Evolutionary conservation across 2,329 filamentous ascomycete species (phyloP).

Genomic region (Ceratocystis lukuohia): DNA sequence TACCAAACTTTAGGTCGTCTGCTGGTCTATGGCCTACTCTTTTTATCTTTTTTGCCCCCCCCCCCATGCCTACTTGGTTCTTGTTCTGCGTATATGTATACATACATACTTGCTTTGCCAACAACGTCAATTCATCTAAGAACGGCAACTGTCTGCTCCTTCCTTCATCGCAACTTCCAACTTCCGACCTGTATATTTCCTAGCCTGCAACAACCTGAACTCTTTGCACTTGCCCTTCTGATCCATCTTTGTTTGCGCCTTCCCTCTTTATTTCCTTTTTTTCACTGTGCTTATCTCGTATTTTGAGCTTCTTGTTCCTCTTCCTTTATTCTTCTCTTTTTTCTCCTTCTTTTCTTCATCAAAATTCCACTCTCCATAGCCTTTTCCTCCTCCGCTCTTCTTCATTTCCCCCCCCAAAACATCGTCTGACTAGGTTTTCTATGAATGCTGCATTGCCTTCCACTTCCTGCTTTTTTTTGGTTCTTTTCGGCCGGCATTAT

Average conservation of each 20-base stretch:
- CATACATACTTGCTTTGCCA: background rate
- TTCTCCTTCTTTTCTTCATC: background rate
- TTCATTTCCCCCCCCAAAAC: background rate
- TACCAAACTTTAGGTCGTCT: background rate
- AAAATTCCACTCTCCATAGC: background rate
- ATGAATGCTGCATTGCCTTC: conserved; percentile 1
- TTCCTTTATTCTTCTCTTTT: background rate
- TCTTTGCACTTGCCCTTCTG: background rate
- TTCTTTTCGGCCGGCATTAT: background rate
- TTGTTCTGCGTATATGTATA: background rate
- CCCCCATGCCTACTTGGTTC: background rate
- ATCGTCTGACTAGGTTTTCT: background rate
- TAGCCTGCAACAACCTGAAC: background rate
- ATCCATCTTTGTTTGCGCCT: background rate
- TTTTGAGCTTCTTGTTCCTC: background rate
- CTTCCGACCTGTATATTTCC: background rate
- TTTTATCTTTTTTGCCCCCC: background rate
- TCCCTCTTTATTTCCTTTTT: background rate
- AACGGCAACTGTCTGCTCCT: conserved; percentile 1
- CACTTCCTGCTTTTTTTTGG: background rate
- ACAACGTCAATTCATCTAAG: background rate
- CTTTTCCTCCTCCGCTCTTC: background rate
- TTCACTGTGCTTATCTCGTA: background rate
- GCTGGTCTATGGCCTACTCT: background rate
- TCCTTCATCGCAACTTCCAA: conserved; percentile 7